phyloP scores from a whole-genome alignment of 495 filamentous ascomycete genomes.

The Xylaria venustula region DNA sequence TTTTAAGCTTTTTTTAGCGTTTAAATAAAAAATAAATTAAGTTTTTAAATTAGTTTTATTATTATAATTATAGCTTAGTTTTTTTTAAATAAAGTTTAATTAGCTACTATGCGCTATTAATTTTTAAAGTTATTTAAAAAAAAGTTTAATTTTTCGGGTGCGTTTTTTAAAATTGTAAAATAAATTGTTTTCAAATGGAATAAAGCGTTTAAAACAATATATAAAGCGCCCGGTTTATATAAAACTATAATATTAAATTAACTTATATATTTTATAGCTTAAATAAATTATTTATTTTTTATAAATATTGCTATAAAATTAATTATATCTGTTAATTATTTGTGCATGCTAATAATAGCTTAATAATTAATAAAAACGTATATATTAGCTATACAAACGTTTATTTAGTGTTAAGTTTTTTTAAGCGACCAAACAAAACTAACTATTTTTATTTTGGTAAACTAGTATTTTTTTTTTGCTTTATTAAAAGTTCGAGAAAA shows the following conservation, averaged over 20 bases:
- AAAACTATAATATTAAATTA: conserved; percentile 1
- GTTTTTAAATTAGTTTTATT: background rate
- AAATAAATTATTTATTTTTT: background rate
- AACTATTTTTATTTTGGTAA: background rate
- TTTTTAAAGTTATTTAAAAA: background rate
- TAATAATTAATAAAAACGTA: background rate
- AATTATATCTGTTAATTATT: background rate
- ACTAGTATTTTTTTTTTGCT: background rate
- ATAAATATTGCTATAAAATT: background rate
- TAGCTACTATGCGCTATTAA: background rate
- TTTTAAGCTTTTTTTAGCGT: background rate
- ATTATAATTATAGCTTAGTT: background rate
- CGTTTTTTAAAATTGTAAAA: background rate
- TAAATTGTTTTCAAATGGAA: background rate
- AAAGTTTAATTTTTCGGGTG: background rate
- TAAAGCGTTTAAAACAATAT: conserved; percentile 9
- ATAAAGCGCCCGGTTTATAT: background rate
- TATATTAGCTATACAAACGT: background rate
- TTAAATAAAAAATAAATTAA: background rate
- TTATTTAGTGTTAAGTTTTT: background rate
- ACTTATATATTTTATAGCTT: background rate
- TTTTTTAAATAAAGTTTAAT: background rate
- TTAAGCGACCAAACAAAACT: background rate
- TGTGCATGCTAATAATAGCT: background rate
- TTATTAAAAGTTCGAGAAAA: background rate